Conservation (phyloP, 1,139 yeast species). For the Pichia norvegensis region DNA sequence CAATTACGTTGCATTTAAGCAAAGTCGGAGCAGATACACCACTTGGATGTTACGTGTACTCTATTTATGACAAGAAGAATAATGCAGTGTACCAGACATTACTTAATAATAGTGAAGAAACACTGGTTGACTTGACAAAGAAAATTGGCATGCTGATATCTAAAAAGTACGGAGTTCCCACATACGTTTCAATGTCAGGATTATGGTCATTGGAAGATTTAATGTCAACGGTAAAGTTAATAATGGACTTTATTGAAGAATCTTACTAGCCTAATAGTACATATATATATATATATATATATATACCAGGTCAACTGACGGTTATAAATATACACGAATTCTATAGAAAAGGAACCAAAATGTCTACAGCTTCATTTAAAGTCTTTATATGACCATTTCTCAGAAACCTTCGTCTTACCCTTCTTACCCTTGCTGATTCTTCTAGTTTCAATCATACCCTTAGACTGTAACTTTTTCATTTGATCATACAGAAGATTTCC, state of each 20-base stretch:
- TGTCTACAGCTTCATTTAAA: slow-evolving; percentile 43
- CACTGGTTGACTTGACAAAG: slow-evolving; percentile 30
- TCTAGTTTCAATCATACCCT: slow-evolving; percentile 83
- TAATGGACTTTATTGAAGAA: slow-evolving; percentile 21
- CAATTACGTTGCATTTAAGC: slow-evolving; percentile 30
- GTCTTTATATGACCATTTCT: slow-evolving; percentile 90
- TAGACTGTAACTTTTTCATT: slow-evolving; percentile 70
- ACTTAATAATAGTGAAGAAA: slow-evolving; percentile 31
- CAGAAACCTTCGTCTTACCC: slow-evolving; percentile 68
- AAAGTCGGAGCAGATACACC: slow-evolving; percentile 24
- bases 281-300: neutral
- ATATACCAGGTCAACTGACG: neutral
- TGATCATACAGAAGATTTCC: slow-evolving; percentile 82
- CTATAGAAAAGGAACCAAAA: neutral
- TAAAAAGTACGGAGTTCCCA: slow-evolving; percentile 30
- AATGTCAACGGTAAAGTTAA: slow-evolving; percentile 19
- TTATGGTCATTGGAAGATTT: slow-evolving; percentile 24
- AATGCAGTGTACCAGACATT: slow-evolving; percentile 29
- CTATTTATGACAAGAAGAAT: slow-evolving; percentile 22
- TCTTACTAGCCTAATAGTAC: slow-evolving; percentile 1
- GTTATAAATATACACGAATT: neutral
- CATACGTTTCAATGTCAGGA: slow-evolving; percentile 33
- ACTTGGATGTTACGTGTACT: slow-evolving; percentile 31
- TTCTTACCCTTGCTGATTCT: slow-evolving; percentile 57
- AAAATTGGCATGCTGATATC: slow-evolving; percentile 31